A percentile compares a stretch with the other conserved stretches of the same genome.
These are phyloP conservation scores for Multifurca ochricompacta DNA, from an alignment of 768 basidiomycete species.

Conservation along the genomic window DNA sequence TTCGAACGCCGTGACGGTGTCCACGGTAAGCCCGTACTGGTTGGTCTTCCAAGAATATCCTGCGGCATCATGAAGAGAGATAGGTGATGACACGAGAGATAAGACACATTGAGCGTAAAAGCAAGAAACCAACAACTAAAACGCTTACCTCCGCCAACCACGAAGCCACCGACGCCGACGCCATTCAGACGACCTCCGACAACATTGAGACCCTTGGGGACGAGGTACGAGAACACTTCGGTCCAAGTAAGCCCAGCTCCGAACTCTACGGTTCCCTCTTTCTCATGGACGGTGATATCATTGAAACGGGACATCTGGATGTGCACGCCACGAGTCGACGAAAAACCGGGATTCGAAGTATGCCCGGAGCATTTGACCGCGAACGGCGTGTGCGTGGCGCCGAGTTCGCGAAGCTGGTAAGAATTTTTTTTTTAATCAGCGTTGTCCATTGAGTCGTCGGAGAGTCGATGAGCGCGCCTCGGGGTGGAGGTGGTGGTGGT, in stretches of 20 bases:
- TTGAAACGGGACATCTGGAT: not conserved
- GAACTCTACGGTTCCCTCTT: conserved; percentile 10
- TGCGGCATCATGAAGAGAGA: too few species aligned
- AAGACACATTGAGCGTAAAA: too few species aligned
- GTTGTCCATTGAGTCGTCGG: too few species aligned
- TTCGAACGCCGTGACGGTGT: too few species aligned
- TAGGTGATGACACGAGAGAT: too few species aligned
- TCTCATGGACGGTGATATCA: not conserved
- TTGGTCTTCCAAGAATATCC: conserved; percentile 16
- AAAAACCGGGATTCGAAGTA: not conserved
- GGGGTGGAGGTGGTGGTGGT: too few species aligned
- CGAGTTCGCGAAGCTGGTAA: not conserved
- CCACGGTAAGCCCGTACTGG: too few species aligned
- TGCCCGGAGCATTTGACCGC: not conserved
- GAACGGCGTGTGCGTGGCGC: not conserved
- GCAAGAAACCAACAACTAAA: not conserved
- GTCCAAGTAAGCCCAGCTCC: conserved; percentile 23
- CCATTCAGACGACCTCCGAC: conserved; percentile 17
- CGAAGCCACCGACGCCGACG: not conserved
- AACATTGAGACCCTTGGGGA: conserved; percentile 18
- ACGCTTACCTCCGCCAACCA: not conserved
- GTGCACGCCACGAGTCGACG: not conserved
- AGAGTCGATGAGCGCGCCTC: too few species aligned
- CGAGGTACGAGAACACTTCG: conserved; percentile 19
- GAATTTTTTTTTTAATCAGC: too few species aligned